Evolutionary conservation across 2,329 filamentous ascomycete genomes (phyloP).

Genomic region (Pseudonectria buxi): DNA sequence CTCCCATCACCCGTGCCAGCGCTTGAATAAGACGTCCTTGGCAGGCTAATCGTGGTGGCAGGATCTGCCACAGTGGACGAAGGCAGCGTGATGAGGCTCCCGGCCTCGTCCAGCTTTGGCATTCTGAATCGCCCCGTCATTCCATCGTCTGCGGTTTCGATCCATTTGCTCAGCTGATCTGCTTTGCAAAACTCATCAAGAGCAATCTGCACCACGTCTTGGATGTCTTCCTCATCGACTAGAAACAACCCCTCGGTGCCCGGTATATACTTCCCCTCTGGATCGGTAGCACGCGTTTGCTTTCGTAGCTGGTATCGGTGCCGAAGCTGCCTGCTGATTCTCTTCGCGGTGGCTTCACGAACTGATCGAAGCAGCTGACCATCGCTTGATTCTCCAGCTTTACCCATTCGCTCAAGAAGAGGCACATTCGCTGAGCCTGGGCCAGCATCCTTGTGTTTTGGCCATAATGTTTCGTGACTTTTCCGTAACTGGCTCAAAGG

Average conservation of each 20-base stretch:
- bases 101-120: slow-evolving; percentile 13
- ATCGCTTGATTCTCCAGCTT: not conserved
- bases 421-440: too few species aligned
- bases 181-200: slow-evolving; percentile 10
- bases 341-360: slow-evolving; percentile 5
- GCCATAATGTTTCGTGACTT: slow-evolving; percentile 7
- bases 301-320: slow-evolving; percentile 9
- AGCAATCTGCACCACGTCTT: slow-evolving; percentile 16
- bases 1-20: slow-evolving; percentile 15
- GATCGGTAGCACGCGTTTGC: slow-evolving; percentile 11
- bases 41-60: slow-evolving; percentile 28
- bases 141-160: slow-evolving; percentile 4
- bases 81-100: slow-evolving; percentile 19
- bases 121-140: slow-evolving; percentile 6
- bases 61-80: slow-evolving; percentile 21
- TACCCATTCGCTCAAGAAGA: too few species aligned
- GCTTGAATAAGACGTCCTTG: slow-evolving; percentile 24
- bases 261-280: slow-evolving; percentile 6
- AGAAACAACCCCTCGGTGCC: slow-evolving; percentile 15
- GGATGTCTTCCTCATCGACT: slow-evolving; percentile 16
- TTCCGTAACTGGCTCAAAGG: not conserved
- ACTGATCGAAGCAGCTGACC: too few species aligned
- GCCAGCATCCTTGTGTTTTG: not conserved
- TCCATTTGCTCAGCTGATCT: not conserved
- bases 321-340: slow-evolving; percentile 16